These are phyloP conservation scores for Sorghum bicolor DNA, from an alignment of 176 grass and related monocot species.

Conservation along the genomic window DNA sequence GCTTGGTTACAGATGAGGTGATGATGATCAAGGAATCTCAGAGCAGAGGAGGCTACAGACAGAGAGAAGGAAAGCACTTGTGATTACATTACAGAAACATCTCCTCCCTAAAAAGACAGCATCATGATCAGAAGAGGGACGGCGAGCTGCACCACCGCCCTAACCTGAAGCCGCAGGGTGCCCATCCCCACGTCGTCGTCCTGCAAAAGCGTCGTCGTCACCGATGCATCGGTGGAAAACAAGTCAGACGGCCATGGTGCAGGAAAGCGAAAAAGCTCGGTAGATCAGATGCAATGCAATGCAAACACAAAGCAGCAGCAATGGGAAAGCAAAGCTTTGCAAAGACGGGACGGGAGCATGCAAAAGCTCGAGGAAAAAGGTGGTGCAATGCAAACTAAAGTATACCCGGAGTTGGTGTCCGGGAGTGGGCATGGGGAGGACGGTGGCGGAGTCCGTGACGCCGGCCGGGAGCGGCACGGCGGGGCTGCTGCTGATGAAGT, in stretches of 20 bases:
- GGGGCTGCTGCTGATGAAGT: conserved; percentile 90
- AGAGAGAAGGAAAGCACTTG: not conserved
- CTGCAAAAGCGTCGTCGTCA: conserved; percentile 13
- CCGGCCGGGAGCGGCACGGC: conserved; percentile 74
- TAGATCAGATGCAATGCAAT: no score
- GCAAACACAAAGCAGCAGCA: not conserved
- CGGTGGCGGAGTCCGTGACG: conserved; percentile 72
- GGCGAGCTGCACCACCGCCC: conserved; percentile 7
- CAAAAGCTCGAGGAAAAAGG: not conserved
- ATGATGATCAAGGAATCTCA: not conserved
- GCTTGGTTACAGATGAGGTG: conserved; percentile 2
- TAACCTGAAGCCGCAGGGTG: conserved; percentile 4
- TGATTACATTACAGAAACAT: conserved; percentile 21
- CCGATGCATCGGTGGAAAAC: not conserved
- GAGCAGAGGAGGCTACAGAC: not conserved
- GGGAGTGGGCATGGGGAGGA: conserved; percentile 59
- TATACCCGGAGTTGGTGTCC: conserved; percentile 46
- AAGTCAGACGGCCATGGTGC: not conserved
- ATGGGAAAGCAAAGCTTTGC: conserved; percentile 6
- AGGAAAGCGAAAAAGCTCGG: conserved; percentile 6
- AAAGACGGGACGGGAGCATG: conserved; percentile 11
- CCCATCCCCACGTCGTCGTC: conserved; percentile 32
- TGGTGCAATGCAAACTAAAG: not conserved
- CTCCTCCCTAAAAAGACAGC: not conserved
- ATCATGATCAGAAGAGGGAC: conserved; percentile 13